phyloP scores from a whole-genome alignment of 106 monocot genomes.

The Gastrodia elata region DNA sequence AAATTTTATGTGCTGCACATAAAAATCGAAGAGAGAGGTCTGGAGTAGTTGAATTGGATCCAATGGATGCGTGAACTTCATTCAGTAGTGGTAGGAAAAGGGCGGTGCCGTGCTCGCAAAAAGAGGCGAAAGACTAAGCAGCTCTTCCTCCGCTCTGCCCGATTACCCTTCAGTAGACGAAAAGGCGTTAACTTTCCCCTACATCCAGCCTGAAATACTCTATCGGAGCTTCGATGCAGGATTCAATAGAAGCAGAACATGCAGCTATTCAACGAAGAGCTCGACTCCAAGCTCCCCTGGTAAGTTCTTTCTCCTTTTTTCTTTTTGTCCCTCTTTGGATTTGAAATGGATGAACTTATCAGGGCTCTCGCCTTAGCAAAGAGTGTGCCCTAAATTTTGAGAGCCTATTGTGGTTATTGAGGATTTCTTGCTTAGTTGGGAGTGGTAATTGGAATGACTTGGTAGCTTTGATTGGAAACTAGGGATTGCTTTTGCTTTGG shows the following conservation, averaged over 20 bases:
- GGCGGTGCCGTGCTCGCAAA: neutral
- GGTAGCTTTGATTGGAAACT: neutral
- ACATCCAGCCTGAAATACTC: neutral
- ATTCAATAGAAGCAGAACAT: neutral
- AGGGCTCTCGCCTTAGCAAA: neutral
- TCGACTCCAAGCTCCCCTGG: constrained; percentile 10
- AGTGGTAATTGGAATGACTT: neutral
- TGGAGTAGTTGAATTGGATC: constrained; percentile 4
- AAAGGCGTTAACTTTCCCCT: neutral
- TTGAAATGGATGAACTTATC: neutral
- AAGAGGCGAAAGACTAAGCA: neutral
- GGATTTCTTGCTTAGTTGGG: neutral
- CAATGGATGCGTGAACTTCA: neutral
- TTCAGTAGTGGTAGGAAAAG: neutral
- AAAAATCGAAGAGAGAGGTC: neutral
- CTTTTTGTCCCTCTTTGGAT: neutral
- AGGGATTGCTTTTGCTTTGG: neutral
- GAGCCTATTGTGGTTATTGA: neutral
- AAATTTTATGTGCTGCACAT: too few relatives aligned
- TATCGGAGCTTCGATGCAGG: neutral
- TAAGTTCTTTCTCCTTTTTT: neutral
- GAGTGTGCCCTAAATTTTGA: neutral
- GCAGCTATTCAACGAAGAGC: neutral
- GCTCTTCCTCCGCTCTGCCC: neutral
- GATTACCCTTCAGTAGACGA: neutral